Evolutionary conservation across 768 basidiomycete species (phyloP).

Genomic region (Strobilomyces dryophilus): DNA sequence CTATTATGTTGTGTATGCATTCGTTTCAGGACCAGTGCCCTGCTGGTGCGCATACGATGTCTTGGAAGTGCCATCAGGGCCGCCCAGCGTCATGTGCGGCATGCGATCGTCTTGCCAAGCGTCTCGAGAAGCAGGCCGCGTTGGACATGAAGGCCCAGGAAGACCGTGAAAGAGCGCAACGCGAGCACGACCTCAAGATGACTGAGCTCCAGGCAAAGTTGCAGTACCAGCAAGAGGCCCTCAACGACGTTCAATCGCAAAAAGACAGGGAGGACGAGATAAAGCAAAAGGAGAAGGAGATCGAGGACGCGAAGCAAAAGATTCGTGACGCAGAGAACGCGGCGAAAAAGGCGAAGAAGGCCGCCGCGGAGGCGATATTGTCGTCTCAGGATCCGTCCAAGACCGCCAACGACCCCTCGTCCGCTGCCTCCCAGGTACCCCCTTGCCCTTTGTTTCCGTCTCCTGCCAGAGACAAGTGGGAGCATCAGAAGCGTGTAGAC

Average conservation of each 20-base stretch:
- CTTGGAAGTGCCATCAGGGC: constrained; percentile 42
- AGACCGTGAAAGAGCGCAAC: constrained; percentile 43
- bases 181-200: constrained; percentile 32
- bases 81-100: constrained; percentile 36
- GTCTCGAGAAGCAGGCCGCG: constrained; percentile 37
- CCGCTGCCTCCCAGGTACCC: neutral
- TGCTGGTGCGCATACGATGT: constrained; percentile 38
- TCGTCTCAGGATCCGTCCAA: neutral
- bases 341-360: constrained; percentile 2
- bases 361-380: neutral
- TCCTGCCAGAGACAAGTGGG: constrained; percentile 14
- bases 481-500: constrained; percentile 42
- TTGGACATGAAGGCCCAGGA: constrained; percentile 40
- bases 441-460: constrained; percentile 9
- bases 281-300: constrained; percentile 6
- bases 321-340: neutral
- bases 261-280: constrained; percentile 14
- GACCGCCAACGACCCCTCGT: neutral
- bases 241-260: constrained; percentile 4
- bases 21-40: constrained; percentile 38
- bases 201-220: constrained; percentile 8
- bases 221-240: constrained; percentile 7
- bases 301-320: constrained; percentile 8
- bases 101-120: constrained; percentile 44
- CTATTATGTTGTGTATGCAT: constrained; percentile 39